Base-by-base conservation (phyloP, 1,284 basidiomycete species). In the Stereum hirsutum region DNA sequence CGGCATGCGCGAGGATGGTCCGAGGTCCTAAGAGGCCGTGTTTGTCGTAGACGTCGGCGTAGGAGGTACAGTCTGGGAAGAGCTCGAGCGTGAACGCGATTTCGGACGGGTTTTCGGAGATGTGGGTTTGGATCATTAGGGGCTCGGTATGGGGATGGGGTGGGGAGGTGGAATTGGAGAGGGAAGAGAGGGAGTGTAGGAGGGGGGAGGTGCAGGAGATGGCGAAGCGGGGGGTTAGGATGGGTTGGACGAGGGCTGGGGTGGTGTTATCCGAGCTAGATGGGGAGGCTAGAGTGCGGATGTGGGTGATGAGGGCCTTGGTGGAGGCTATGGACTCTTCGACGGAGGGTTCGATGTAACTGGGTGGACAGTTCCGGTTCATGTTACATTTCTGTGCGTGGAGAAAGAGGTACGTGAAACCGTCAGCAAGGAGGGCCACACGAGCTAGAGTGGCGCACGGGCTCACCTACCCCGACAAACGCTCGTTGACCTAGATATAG, bases 151-250 rank as follows among this genome's bases (percentile, higher is more conserved):
- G n/a, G n/a, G n/a, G n/a, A n/a, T n/a, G n/a, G n/a, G n/a, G n/a
- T n/a, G n/a, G n/a, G 11, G 76, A 70, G 53, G 84, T 69, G 2
- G 61, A 54, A 32, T 59, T 54, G 0, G 76, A 78, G 32, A 93
- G 64, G 2, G 70, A 54, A 12, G 85, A 82, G 7, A 98, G 71
- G 6, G 65, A 63, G 1, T 56, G 43, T 37, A 98, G 72, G 28
- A 96, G 77, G n/a, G 76, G 68, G 11, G 72, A 61, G 0, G 91
- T 82, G 62, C 91, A 95, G n/a, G 87, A 81, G 49, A 99, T 87
- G 23, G 95, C 94, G 61, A 99, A 98, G 15, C 94, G 85, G 15
- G 95, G 95, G 0, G 95, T 98, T 35, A 98, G 65, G 56, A 95
- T 81, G 0, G 94, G 94, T 46, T 88, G 84, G 5, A 98, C 87